Conservation (phyloP, 2,329 filamentous ascomycete species). For the Pseudogymnoascus sp. region DNA sequence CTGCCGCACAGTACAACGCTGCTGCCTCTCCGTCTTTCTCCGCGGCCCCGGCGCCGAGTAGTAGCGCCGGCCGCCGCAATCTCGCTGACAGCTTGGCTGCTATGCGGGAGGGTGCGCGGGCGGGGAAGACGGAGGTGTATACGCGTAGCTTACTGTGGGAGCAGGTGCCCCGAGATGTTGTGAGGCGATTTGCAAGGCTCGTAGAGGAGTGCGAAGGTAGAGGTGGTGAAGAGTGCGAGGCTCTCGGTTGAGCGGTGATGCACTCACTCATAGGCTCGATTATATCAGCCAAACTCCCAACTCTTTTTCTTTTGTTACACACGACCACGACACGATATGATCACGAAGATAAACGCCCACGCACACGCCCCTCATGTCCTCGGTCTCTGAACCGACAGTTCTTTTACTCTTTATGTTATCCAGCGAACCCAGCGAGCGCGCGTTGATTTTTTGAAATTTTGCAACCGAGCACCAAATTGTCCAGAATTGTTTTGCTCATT, state of each 20-base stretch:
- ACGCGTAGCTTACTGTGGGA: slow-evolving; percentile 90
- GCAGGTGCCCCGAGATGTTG: slow-evolving; percentile 83
- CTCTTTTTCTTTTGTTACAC: slow-evolving; percentile 13
- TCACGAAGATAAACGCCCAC: not conserved
- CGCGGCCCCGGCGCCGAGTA: slow-evolving; percentile 40
- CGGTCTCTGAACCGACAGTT: not conserved
- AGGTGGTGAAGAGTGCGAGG: slow-evolving; percentile 13
- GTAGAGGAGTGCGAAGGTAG: slow-evolving; percentile 60
- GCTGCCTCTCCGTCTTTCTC: slow-evolving; percentile 69
- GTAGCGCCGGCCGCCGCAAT: slow-evolving; percentile 60
- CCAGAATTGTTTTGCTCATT: slow-evolving; percentile 1
- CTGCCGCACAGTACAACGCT: slow-evolving; percentile 79
- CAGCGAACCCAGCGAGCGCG: not conserved
- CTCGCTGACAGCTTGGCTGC: slow-evolving; percentile 71
- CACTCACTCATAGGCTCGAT: not conserved
- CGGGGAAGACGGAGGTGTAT: slow-evolving; percentile 78
- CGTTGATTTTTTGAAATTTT: not conserved
- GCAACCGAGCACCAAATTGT: not conserved
- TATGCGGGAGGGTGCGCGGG: slow-evolving; percentile 64
- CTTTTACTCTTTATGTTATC: not conserved
- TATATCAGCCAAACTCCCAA: slow-evolving; percentile 13
- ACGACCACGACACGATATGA: slow-evolving; percentile 16
- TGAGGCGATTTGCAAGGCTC: slow-evolving; percentile 86
- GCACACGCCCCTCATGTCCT: slow-evolving; percentile 13
- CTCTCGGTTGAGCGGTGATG: slow-evolving; percentile 7